These are phyloP conservation scores for Boletus rex-veris DNA, from an alignment of 768 basidiomycete species.

Conservation along the genomic window DNA sequence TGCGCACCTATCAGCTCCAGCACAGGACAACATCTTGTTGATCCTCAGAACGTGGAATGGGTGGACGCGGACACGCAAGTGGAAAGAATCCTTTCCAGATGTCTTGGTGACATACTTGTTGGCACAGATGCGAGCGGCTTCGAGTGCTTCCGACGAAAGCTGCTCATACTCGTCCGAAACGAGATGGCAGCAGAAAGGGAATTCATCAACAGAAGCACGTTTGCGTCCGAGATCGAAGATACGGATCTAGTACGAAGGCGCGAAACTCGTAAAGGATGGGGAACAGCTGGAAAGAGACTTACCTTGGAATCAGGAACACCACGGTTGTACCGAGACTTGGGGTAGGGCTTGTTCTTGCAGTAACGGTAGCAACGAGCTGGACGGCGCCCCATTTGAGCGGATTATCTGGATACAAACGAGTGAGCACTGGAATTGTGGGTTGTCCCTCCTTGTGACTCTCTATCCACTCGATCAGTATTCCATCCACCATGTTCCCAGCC, in stretches of 20 bases:
- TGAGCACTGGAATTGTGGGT: constrained; percentile 4
- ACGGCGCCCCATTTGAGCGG: constrained; percentile 81
- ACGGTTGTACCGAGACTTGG: constrained; percentile 94
- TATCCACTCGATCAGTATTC: constrained; percentile 8
- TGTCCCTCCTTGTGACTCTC: not conserved
- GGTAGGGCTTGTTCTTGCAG: constrained; percentile 99
- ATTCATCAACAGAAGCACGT: constrained; percentile 94
- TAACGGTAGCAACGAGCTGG: constrained; percentile 98
- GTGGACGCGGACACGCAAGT: constrained; percentile 93
- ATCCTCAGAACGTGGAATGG: constrained; percentile 98
- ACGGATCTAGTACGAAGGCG: constrained; percentile 62
- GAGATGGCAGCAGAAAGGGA: constrained; percentile 94
- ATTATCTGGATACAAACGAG: constrained; percentile 8
- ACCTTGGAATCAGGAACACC: constrained; percentile 97
- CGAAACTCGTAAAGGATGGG: not conserved
- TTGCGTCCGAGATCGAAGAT: constrained; percentile 97
- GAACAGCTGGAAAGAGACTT: constrained; percentile 9
- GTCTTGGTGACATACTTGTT: constrained; percentile 99
- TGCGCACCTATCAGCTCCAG: constrained; percentile 89
- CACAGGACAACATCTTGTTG: constrained; percentile 99
- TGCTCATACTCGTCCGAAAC: constrained; percentile 99
- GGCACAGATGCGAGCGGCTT: constrained; percentile 98
- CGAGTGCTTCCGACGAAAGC: constrained; percentile 90
- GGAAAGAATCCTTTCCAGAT: constrained; percentile 98
- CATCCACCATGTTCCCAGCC: constrained; percentile 15